phyloP scores from a whole-genome alignment of 768 basidiomycete genomes.

The Mycena rebaudengoi region DNA sequence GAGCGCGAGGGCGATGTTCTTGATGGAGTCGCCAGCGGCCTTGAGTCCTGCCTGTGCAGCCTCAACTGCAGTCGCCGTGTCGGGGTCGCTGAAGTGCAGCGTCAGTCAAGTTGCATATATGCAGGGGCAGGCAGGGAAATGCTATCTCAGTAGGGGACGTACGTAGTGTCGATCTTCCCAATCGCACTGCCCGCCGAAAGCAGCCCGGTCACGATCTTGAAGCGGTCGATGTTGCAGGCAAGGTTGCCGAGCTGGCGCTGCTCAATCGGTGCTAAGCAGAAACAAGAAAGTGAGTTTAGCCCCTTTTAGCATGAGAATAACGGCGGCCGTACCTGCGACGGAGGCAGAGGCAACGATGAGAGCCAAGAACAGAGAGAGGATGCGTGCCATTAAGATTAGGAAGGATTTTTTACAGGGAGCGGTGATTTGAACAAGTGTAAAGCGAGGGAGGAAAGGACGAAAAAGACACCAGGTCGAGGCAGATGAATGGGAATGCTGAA shows the following conservation, averaged over 20 bases:
- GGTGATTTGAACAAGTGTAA: not conserved
- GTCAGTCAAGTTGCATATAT: not conserved
- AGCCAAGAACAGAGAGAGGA: slow-evolving; percentile 10
- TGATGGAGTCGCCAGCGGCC: slow-evolving; percentile 18
- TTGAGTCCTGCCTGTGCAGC: slow-evolving; percentile 21
- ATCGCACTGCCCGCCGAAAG: slow-evolving; percentile 28
- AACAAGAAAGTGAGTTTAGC: not conserved
- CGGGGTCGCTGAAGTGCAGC: slow-evolving; percentile 18
- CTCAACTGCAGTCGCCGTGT: slow-evolving; percentile 11
- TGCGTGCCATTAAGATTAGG: slow-evolving; percentile 13
- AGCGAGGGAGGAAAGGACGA: not conserved
- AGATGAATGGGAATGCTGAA: slow-evolving; percentile 5
- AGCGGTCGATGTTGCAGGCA: slow-evolving; percentile 42
- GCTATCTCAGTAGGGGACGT: slow-evolving; percentile 3
- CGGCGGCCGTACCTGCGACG: not conserved
- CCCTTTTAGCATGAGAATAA: not conserved
- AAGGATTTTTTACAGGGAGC: too few species aligned
- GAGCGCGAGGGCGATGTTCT: slow-evolving; percentile 24
- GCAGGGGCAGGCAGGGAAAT: not conserved
- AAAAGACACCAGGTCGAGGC: slow-evolving; percentile 28
- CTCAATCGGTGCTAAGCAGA: slow-evolving; percentile 18
- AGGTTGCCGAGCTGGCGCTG: slow-evolving; percentile 41
- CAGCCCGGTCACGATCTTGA: slow-evolving; percentile 38
- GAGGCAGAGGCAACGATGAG: slow-evolving; percentile 13
- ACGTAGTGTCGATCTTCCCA: slow-evolving; percentile 25